Evolutionary conservation across 2,329 filamentous ascomycete species (phyloP).

Genomic region (Emergomyces orientalis): DNA sequence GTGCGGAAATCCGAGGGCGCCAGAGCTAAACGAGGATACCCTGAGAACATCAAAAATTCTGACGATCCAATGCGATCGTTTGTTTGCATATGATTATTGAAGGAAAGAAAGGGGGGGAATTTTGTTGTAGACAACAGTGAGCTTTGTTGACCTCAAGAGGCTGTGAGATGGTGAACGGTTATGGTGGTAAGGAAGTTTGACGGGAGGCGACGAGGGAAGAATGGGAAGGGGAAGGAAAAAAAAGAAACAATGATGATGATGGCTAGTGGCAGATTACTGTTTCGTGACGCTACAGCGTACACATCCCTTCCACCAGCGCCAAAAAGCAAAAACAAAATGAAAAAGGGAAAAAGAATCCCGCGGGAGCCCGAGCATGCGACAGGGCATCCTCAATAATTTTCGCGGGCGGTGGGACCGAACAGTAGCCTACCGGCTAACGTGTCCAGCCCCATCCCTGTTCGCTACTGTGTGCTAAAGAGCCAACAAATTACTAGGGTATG

Average conservation of each 20-base stretch:
- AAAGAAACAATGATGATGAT: conserved; percentile 7
- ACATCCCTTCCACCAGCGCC: conserved; percentile 3
- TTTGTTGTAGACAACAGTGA: not conserved
- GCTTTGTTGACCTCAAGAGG: not conserved
- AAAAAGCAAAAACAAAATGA: not conserved
- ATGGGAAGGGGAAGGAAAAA: not conserved
- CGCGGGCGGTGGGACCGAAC: conserved; percentile 7
- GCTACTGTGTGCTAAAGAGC: not conserved
- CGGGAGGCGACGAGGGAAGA: not conserved
- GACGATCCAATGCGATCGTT: not conserved
- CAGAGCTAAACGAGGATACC: not conserved
- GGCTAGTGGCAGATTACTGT: conserved; percentile 4
- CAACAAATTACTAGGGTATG: conserved; percentile 1
- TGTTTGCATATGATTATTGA: not conserved
- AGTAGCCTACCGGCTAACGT: conserved; percentile 5
- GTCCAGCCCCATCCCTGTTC: conserved; percentile 4
- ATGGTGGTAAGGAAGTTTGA: not conserved
- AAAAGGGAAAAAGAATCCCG: not conserved
- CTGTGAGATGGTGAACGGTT: not conserved
- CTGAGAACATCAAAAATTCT: not conserved
- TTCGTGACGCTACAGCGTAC: conserved; percentile 1
- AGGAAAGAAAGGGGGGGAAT: not conserved
- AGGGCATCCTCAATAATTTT: conserved; percentile 8
- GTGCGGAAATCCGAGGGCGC: not conserved
- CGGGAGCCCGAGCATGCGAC: conserved; percentile 8